These are phyloP conservation scores for Hypoxylon sp. DNA, from an alignment of 2,329 filamentous ascomycete species.

Conservation along the genomic window DNA sequence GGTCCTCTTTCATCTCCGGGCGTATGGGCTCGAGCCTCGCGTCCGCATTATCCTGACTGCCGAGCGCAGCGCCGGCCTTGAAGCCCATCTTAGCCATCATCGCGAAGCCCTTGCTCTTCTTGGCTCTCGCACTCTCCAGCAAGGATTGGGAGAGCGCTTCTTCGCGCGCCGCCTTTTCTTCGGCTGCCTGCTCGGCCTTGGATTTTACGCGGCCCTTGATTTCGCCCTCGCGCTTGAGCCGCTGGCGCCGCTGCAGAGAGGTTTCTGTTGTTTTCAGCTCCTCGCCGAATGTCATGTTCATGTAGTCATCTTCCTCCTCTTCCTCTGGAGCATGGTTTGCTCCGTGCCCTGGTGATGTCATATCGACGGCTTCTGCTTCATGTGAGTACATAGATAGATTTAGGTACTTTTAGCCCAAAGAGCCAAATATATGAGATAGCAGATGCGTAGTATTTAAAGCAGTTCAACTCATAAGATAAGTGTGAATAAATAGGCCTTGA, in stretches of 20 bases:
- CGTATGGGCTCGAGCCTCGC: constrained; percentile 77
- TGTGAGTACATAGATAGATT: background rate
- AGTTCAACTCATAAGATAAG: background rate
- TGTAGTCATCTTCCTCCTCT: constrained; percentile 81
- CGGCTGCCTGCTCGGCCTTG: constrained; percentile 84
- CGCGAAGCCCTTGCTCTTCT: constrained; percentile 86
- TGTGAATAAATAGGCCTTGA: background rate
- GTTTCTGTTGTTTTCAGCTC: constrained; percentile 68
- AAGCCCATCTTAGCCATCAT: constrained; percentile 99
- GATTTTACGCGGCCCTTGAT: constrained; percentile 79
- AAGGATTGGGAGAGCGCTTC: constrained; percentile 82
- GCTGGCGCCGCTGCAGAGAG: constrained; percentile 68
- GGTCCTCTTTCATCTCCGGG: constrained; percentile 82
- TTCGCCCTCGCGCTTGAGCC: constrained; percentile 75
- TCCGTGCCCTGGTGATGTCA: constrained; percentile 29
- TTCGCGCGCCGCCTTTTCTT: constrained; percentile 80
- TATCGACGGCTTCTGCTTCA: constrained; percentile 14
- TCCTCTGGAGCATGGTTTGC: constrained; percentile 37
- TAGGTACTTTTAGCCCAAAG: background rate
- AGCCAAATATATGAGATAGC: background rate
- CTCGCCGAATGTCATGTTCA: constrained; percentile 92
- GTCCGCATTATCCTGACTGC: constrained; percentile 67
- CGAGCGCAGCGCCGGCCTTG: constrained; percentile 78
- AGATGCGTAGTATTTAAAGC: background rate
- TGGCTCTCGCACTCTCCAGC: constrained; percentile 66